Evolutionary conservation across 768 basidiomycete genomes (phyloP).

Genomic region (Tephrocybe sp.): DNA sequence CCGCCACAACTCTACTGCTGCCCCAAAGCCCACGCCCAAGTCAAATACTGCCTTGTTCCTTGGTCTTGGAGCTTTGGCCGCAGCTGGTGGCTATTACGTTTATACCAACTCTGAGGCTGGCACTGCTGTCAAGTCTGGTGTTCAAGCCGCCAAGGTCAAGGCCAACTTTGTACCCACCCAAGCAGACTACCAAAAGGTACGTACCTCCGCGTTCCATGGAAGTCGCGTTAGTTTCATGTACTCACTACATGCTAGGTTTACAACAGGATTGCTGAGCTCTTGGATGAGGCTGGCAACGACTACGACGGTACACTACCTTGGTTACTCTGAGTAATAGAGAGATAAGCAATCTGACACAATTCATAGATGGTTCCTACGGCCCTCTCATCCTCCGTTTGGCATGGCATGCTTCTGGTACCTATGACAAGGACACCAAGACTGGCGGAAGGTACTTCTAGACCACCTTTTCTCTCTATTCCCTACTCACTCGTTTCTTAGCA

Average conservation of each 20-base stretch:
- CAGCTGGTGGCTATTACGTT: slow-evolving; percentile 61
- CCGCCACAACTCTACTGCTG: slow-evolving; percentile 59
- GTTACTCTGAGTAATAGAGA: slow-evolving; percentile 13
- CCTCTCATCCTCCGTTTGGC: slow-evolving; percentile 88
- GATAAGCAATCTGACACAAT: slow-evolving; percentile 5
- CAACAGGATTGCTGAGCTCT: slow-evolving; percentile 75
- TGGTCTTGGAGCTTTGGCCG: slow-evolving; percentile 58
- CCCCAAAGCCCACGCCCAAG: slow-evolving; percentile 43
- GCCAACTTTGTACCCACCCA: slow-evolving; percentile 72
- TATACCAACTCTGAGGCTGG: slow-evolving; percentile 50
- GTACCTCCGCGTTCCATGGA: slow-evolving; percentile 8
- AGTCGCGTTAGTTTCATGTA: slow-evolving; percentile 1
- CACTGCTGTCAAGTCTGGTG: slow-evolving; percentile 57
- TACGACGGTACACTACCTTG: slow-evolving; percentile 80
- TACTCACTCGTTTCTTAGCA: slow-evolving; percentile 43
- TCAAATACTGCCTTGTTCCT: slow-evolving; percentile 58
- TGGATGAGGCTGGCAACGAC: slow-evolving; percentile 73
- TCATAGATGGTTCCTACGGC: slow-evolving; percentile 80
- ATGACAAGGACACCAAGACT: slow-evolving; percentile 72
- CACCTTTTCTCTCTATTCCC: slow-evolving; percentile 1
- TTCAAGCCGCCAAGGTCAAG: slow-evolving; percentile 60
- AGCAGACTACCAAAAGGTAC: slow-evolving; percentile 87
- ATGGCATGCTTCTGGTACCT: slow-evolving; percentile 94
- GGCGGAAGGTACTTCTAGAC: slow-evolving; percentile 66
- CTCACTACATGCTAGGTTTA: slow-evolving; percentile 60